A percentile compares a stretch with the other conserved stretches of the same genome.
Evolutionary conservation across 1,284 basidiomycete genomes (phyloP).

Genomic region (Cutaneotrichosporon mucoides): DNA sequence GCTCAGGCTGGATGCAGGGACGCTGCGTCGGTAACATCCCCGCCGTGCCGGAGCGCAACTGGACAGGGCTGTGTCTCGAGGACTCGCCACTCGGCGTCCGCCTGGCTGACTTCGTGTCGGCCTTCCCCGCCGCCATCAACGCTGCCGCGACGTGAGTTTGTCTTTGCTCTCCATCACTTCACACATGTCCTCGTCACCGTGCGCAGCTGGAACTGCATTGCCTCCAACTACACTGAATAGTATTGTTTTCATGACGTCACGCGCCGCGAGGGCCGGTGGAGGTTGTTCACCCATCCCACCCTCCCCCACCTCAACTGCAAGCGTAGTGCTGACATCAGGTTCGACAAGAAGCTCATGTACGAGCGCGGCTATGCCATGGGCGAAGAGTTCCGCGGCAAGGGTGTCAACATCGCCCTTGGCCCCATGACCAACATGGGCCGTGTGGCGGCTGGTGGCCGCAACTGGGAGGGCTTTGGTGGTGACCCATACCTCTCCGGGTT

Average conservation of each 20-base stretch:
- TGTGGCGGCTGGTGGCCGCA: constrained; percentile 64
- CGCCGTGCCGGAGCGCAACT: constrained; percentile 59
- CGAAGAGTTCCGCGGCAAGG: constrained; percentile 70
- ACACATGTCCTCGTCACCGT: not conserved
- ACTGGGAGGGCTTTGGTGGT: constrained; percentile 77
- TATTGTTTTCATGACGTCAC: not conserved
- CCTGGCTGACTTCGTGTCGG: constrained; percentile 59
- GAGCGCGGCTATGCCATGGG: constrained; percentile 71
- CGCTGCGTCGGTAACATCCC: constrained; percentile 67
- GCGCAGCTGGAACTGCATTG: not conserved
- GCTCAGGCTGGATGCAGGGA: constrained; percentile 44
- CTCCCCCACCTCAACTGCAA: not conserved
- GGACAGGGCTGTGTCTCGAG: constrained; percentile 64
- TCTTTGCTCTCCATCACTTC: not conserved
- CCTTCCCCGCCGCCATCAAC: constrained; percentile 70
- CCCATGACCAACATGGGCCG: constrained; percentile 54
- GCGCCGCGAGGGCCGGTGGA: not conserved
- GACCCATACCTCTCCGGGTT: constrained; percentile 64
- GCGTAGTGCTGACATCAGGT: constrained; percentile 41
- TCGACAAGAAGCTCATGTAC: constrained; percentile 68
- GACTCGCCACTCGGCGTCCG: constrained; percentile 58
- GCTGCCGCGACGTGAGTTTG: constrained; percentile 59
- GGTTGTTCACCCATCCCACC: not conserved
- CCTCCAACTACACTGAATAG: not conserved
- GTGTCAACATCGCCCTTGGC: constrained; percentile 67